phyloP scores from a whole-genome alignment of 345 rosid species.

The Citrus maxima region DNA sequence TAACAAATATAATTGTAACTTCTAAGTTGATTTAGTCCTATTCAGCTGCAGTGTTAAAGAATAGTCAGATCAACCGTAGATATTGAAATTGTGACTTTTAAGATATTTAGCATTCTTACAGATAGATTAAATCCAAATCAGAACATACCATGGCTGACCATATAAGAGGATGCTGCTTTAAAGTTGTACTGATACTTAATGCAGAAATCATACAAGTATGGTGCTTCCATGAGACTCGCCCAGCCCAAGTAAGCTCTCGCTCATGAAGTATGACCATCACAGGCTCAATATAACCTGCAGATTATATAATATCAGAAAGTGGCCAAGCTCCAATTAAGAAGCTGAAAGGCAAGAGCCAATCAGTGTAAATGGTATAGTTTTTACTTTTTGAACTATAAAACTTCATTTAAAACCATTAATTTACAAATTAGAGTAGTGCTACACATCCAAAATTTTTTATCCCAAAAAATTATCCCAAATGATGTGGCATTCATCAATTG shows the following conservation, averaged over 20 bases:
- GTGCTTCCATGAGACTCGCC: slow-evolving; percentile 86
- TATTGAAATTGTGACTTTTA: background rate
- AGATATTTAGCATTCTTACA: background rate
- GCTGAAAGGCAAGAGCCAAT: background rate
- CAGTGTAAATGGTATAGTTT: background rate
- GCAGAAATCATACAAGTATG: slow-evolving; percentile 97
- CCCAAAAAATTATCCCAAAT: no score
- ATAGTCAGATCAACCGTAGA: slow-evolving; percentile 3
- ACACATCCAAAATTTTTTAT: no score
- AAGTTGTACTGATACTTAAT: slow-evolving; percentile 87
- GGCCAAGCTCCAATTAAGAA: slow-evolving; percentile 17
- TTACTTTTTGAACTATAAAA: background rate
- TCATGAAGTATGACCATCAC: slow-evolving; percentile 97
- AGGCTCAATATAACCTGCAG: slow-evolving; percentile 90
- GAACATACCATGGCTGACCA: slow-evolving; percentile 91
- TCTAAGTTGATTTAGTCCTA: background rate
- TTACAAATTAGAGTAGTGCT: no score
- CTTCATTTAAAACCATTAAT: background rate
- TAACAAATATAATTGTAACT: background rate
- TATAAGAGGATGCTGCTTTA: slow-evolving; percentile 95
- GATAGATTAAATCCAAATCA: slow-evolving; percentile 15
- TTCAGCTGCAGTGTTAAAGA: background rate
- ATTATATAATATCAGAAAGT: slow-evolving; percentile 24
- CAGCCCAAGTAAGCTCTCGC: slow-evolving; percentile 94
- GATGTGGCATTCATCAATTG: no score